Evolutionary conservation across 371 early-diverging fungal species (phyloP), one percentile per base, ranked within the genome.

Genomic region (Umbelopsis sp.): DNA sequence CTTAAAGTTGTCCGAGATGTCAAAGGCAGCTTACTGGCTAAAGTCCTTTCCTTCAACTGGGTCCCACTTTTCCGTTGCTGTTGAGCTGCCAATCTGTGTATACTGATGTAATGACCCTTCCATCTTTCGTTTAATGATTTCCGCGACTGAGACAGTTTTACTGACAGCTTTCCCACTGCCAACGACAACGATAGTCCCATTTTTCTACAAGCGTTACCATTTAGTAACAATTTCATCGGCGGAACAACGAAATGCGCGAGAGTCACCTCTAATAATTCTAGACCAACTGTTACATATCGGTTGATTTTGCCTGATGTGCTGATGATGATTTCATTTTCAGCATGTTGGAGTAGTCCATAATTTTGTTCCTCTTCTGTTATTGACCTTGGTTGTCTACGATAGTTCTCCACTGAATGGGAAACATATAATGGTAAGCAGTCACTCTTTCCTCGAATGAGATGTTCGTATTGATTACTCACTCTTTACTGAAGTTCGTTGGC

Each of bases 91-190:
- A 8, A 88, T 72, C 44, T 88, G 86, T 37, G 86, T 88, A 52
- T 86, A 88, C 51, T 88, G 88, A 68, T 88, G 87, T 25, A 88
- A 62, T 1, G 82, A 71, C 0, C 88, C 88, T 63, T 83, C 80
- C 78, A 85, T 75, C 12, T 80, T 71, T 53, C 91, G 78, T 62
- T 89, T 91, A 22, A 87, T 78, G 63, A 91, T 88, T 66, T 91
- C 91, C 11, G 83, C 86, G 4, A 91, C 86, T 0, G 89, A 85
- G 0, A 91, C 88, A 24, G 89, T 83, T 45, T 89, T 89, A 67
- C 86, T 86, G 57, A 91, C 79, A 29, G 78, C 71, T 38, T 74
- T 75, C 1, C 89, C 89, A 65, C 86, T 78, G 0, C 84, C 82
- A 3, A 76, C 73, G 7, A 84, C 10, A 3, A 81, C 69, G 48